phyloP scores from a whole-genome alignment of 495 filamentous ascomycete species.

The Pseudotulostoma volvatum region DNA sequence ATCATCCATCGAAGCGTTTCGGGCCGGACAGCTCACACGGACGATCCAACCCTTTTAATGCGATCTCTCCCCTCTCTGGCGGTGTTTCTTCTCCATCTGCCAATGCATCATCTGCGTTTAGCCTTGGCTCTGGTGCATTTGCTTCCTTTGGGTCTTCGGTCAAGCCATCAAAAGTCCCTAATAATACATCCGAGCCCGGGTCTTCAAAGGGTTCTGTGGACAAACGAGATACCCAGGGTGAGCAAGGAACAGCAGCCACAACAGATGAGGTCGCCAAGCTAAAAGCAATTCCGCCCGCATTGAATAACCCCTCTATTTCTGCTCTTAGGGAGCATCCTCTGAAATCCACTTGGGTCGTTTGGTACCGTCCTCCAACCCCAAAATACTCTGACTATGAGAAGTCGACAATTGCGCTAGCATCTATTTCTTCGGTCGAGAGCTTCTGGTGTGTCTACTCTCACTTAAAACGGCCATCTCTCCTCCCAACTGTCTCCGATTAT shows the following conservation, averaged over 20 bases:
- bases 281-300: constrained; percentile 23
- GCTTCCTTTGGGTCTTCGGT: constrained; percentile 77
- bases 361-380: constrained; percentile 86
- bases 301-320: constrained; percentile 12
- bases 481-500: constrained; percentile 91
- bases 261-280: constrained; percentile 30
- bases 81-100: constrained; percentile 71
- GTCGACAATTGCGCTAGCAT: constrained; percentile 72
- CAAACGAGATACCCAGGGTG: constrained; percentile 39
- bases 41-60: constrained; percentile 74
- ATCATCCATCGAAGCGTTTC: constrained; percentile 50
- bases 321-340: constrained; percentile 40
- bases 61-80: constrained; percentile 51
- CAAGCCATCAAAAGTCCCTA: constrained; percentile 79
- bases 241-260: constrained; percentile 40
- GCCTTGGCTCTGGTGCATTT: constrained; percentile 86
- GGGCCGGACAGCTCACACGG: constrained; percentile 64
- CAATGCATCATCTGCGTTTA: constrained; percentile 82
- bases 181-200: constrained; percentile 58
- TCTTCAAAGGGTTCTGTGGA: constrained; percentile 42
- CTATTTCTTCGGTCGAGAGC: constrained; percentile 68
- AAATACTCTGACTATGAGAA: constrained; percentile 99
- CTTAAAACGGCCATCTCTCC: constrained; percentile 69
- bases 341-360: constrained; percentile 86
- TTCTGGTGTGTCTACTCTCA: constrained; percentile 90